Evolutionary conservation across 768 basidiomycete species (phyloP).

Genomic region (Mycena galericulata): DNA sequence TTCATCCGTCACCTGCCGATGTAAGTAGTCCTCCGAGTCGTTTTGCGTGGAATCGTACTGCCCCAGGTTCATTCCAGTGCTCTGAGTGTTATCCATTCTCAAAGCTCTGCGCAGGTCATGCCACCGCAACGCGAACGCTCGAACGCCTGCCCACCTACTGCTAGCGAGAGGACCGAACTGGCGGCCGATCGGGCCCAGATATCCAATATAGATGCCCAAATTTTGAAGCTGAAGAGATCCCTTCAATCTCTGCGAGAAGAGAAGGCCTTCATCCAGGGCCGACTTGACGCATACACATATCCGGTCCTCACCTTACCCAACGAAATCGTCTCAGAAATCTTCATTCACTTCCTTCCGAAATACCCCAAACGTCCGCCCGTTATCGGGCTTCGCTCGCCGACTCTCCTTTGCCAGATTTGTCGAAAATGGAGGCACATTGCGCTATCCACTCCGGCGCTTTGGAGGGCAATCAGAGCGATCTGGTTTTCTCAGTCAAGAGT

Average conservation of each 20-base stretch:
- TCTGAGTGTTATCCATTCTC: no score
- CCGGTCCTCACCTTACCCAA: constrained; percentile 3
- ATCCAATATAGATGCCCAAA: neutral
- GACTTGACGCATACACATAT: constrained; percentile 8
- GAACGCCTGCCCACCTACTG: no score
- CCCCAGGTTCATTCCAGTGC: no score
- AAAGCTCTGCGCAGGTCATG: no score
- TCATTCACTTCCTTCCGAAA: constrained; percentile 6
- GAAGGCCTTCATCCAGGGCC: neutral
- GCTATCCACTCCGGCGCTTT: constrained; percentile 4
- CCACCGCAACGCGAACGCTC: no score
- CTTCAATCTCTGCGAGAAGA: neutral
- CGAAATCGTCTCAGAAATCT: constrained; percentile 9
- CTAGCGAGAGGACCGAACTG: no score
- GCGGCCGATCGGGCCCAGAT: neutral
- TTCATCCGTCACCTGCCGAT: no score
- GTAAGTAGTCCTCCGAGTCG: no score
- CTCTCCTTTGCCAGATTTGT: neutral
- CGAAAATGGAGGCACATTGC: constrained; percentile 1
- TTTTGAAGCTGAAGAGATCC: neutral
- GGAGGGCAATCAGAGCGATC: neutral
- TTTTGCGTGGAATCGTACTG: no score
- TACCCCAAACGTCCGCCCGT: neutral
- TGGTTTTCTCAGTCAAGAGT: neutral
- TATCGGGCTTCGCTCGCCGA: neutral